Conservation (phyloP, 352 stramenopile genomes). For the Phytophthora ohioensis region DNA sequence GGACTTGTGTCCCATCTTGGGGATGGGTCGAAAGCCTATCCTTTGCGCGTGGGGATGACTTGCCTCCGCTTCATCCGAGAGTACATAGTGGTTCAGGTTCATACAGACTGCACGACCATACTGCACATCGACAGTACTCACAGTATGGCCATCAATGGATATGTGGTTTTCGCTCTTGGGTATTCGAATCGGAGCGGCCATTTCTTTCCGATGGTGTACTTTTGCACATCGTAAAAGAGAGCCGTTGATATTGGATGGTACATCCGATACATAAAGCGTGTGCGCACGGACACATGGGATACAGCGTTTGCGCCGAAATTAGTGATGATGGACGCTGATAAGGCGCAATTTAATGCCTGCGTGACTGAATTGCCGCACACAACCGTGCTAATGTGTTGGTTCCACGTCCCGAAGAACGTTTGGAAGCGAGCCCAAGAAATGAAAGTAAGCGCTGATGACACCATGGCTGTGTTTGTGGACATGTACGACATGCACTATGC, state of each 20-base stretch:
- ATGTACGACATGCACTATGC: conserved; percentile 17
- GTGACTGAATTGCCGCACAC: not conserved
- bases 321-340: conserved; percentile 8
- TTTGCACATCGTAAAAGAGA: conserved; percentile 1
- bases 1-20: not conserved
- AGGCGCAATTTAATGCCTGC: conserved; percentile 9
- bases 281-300: not conserved
- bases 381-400: conserved; percentile 13
- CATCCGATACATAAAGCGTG: conserved; percentile 2
- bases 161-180: conserved; percentile 4
- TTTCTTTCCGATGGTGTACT: conserved; percentile 1
- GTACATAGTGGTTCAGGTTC: not conserved
- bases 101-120: not conserved
- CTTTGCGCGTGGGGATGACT: not conserved
- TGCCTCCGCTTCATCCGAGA: not conserved
- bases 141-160: conserved; percentile 11
- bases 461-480: not conserved
- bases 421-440: not conserved
- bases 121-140: conserved; percentile 15
- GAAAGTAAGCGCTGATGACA: not conserved
- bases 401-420: conserved; percentile 12
- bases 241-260: conserved; percentile 11
- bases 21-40: conserved; percentile 1
- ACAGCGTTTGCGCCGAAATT: not conserved
- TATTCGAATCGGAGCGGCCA: conserved; percentile 6